phyloP scores from a whole-genome alignment of 352 stramenopile genomes.

The Phytophthora melonis region DNA sequence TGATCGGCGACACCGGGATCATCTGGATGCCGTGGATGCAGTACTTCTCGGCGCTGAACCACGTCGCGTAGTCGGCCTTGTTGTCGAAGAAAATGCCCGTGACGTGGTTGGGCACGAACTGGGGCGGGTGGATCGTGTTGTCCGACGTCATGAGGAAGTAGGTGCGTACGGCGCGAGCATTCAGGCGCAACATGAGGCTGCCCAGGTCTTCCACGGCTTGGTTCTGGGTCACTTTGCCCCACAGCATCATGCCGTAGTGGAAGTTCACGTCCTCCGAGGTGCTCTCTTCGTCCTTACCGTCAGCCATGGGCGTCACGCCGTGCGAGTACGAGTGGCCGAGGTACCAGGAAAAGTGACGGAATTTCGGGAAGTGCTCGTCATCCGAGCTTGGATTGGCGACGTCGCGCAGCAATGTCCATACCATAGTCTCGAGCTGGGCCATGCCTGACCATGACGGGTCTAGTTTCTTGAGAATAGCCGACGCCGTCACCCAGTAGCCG shows the following conservation, averaged over 20 bases:
- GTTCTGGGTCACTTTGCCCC: conserved; percentile 69
- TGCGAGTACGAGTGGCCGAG: conserved; percentile 82
- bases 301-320: conserved; percentile 66
- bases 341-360: conserved; percentile 84
- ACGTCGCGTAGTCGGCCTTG: conserved; percentile 81
- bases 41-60: conserved; percentile 83
- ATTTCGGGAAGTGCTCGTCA: conserved; percentile 73
- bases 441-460: conserved; percentile 64
- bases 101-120: conserved; percentile 81
- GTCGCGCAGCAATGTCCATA: conserved; percentile 77
- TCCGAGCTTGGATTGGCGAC: conserved; percentile 72
- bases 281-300: conserved; percentile 83
- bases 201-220: conserved; percentile 71
- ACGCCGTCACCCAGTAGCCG: conserved; percentile 71
- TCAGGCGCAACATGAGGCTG: conserved; percentile 78
- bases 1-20: conserved; percentile 81
- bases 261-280: conserved; percentile 87
- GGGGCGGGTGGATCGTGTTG: conserved; percentile 72
- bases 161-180: conserved; percentile 68
- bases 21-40: conserved; percentile 88
- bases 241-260: conserved; percentile 84
- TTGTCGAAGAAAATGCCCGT: conserved; percentile 85
- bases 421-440: conserved; percentile 65
- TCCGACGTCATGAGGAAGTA: conserved; percentile 82
- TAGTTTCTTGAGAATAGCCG: conserved; percentile 59